A percentile compares a stretch with the other conserved stretches of the same genome.
Conservation (phyloP, 768 basidiomycete genomes). For the Kwoniella sp. region DNA sequence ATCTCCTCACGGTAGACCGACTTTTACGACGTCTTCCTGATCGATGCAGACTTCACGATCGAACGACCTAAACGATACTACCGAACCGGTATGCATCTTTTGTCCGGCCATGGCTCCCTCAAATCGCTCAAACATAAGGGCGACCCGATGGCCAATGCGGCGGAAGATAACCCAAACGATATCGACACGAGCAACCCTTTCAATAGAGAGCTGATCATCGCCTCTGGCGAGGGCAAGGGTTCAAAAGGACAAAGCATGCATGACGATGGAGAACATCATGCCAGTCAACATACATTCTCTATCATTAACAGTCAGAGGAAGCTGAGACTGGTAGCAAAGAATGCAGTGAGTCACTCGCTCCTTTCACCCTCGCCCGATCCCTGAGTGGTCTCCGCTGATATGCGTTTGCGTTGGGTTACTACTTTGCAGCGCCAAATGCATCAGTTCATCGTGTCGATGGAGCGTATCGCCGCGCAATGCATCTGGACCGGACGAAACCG, state of each 20-base stretch:
- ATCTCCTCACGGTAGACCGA: conserved; percentile 60
- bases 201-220: conserved; percentile 42
- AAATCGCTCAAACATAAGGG: conserved; percentile 21
- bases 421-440: conserved; percentile 80
- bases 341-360: conserved; percentile 73
- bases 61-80: conserved; percentile 88
- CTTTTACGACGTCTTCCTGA: conserved; percentile 91
- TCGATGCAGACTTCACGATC: conserved; percentile 85
- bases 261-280: conserved; percentile 63
- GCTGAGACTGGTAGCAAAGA: conserved; percentile 81
- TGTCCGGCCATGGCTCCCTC: conserved; percentile 51
- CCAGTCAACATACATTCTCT: conserved; percentile 92
- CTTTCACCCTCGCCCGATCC: too few species aligned
- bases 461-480: conserved; percentile 74
- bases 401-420: too few species aligned
- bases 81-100: conserved; percentile 78
- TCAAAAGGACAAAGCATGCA: conserved; percentile 55
- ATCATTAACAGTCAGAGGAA: conserved; percentile 87
- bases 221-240: conserved; percentile 53
- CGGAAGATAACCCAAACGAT: conserved; percentile 31
- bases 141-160: conserved; percentile 18
- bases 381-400: too few species aligned
- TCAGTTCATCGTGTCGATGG: conserved; percentile 91
- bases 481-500: conserved; percentile 77
- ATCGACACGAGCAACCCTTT: conserved; percentile 43